Conservation (phyloP, 805 yeast genomes). For the Teunomyces aglyptinius region DNA sequence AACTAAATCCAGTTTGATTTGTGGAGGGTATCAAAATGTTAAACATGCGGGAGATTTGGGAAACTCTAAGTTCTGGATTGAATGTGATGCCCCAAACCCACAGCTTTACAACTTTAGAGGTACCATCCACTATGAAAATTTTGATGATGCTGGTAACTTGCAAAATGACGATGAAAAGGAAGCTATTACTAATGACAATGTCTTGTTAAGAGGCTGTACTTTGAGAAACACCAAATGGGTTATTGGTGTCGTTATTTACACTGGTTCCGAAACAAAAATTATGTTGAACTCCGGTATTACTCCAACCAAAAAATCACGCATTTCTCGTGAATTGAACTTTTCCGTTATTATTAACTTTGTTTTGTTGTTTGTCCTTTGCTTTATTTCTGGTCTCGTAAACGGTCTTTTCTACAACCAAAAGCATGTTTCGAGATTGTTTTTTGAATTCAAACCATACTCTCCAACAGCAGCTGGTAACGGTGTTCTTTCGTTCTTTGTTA, state of each 20-base stretch:
- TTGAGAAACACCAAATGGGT: conserved; percentile 83
- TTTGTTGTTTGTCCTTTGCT: conserved; percentile 63
- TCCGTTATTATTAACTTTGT: conserved; percentile 67
- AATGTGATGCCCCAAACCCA: conserved; percentile 71
- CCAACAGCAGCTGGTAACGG: conserved; percentile 67
- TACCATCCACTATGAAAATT: conserved; percentile 52
- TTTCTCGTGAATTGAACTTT: conserved; percentile 68
- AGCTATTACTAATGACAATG: conserved; percentile 65
- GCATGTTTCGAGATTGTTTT: conserved; percentile 55
- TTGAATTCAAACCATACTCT: conserved; percentile 69
- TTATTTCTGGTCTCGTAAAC: conserved; percentile 66
- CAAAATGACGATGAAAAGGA: conserved; percentile 48
- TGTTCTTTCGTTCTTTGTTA: conserved; percentile 69
- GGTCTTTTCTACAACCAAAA: conserved; percentile 57
- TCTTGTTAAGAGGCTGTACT: conserved; percentile 73
- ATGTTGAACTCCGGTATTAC: conserved; percentile 80
- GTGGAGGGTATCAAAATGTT: conserved; percentile 47
- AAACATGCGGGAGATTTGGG: conserved; percentile 59
- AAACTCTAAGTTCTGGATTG: conserved; percentile 56
- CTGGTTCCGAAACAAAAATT: conserved; percentile 78
- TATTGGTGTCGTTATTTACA: conserved; percentile 70
- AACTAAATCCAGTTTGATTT: conserved; percentile 49
- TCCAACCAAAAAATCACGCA: conserved; percentile 73
- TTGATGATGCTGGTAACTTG: conserved; percentile 27
- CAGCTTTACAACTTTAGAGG: conserved; percentile 67